Evolutionary conservation across 208 protist species (phyloP).

Genomic region (Crithidia mellificae): DNA sequence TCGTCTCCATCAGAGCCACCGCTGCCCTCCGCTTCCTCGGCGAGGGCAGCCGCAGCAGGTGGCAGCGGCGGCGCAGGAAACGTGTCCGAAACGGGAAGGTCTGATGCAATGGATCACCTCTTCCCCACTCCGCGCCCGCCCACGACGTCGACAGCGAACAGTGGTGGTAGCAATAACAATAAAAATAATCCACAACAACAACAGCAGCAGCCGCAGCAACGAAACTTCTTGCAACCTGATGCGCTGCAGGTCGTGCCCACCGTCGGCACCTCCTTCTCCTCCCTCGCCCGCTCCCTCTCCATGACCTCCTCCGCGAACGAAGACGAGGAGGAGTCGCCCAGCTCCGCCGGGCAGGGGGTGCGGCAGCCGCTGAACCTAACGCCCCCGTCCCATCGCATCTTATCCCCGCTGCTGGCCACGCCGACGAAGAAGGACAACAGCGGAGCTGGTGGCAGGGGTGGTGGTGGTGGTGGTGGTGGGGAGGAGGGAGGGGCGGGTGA

Average conservation of each 20-base stretch:
- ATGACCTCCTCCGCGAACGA: background rate
- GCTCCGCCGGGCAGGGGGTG: background rate
- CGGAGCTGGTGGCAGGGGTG: background rate
- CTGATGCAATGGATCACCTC: no score
- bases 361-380: constrained; percentile 3
- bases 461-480: no score
- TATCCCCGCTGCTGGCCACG: background rate
- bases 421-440: background rate
- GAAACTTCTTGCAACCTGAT: background rate
- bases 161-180: no score
- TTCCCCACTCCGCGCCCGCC: no score
- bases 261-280: background rate
- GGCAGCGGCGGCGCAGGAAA: no score
- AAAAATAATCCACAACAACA: no score
- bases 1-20: no score
- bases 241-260: background rate
- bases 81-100: no score
- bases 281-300: background rate
- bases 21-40: no score
- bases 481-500: no score
- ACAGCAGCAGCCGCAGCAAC: background rate
- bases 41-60: background rate
- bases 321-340: background rate
- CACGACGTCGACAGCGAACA: no score
- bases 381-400: background rate